Base-by-base conservation (phyloP, 257 asterid species). In the Echites panduratus region DNA sequence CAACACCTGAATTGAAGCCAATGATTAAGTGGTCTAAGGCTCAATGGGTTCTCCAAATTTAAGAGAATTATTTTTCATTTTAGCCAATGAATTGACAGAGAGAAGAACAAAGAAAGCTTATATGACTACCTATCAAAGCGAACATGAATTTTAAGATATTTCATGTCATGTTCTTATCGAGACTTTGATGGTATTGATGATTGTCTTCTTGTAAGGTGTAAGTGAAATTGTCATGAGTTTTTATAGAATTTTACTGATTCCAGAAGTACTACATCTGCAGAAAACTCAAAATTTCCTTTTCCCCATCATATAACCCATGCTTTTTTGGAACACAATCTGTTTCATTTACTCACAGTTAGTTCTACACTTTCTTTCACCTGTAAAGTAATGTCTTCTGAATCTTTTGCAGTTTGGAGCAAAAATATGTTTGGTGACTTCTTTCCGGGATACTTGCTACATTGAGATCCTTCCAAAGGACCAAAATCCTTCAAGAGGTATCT, bases 351-450 rank as follows among this genome's bases (percentile, higher is more conserved):
- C n/a, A 19, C 45, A 9, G 16, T 49, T 27, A 22, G 22, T 56
- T 54, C 4, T 40, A 52, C 58, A 4, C 63, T 65, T 54, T 14
- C 66, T 19, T 40, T 45, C 13, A 9, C 11, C 16, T 50, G 45
- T 59, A 22, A 53, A 70, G 52, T 68, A 32, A 40, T 73, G n/a
- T 35, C 4, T 65, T 74, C 10, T 27, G 32, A 64, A 69, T 35
- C 3, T 32, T 56, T 44, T 83, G 82, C 78, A 94, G 98, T 94
- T 88, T 79, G 96, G 79, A 70, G 91, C 88, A 48, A 93, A 91
- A 80, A 89, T 93, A 64, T 91, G 97, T 76, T 76, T 93, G 73
- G 91, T 93, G 63, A 93, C 97, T 64, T 91, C 98, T n/a, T 93
- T 93, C n/a, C 89, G 96, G 19, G 97, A 93, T 59, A 85, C 87